These are phyloP conservation scores for Lentinus brumalis DNA, from an alignment of 768 basidiomycete species.

Conservation along the genomic window DNA sequence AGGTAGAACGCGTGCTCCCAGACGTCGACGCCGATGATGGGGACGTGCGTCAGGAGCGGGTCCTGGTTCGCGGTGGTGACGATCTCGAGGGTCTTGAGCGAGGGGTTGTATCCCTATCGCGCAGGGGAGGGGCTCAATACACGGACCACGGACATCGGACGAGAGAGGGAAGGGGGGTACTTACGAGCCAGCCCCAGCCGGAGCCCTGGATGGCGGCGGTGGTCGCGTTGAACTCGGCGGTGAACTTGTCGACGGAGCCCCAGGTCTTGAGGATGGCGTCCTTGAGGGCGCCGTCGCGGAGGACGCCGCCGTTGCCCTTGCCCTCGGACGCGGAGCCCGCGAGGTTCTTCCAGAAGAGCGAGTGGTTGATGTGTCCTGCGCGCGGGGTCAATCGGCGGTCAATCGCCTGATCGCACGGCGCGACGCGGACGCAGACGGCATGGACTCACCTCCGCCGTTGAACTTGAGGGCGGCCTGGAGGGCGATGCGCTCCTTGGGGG, in stretches of 20 bases:
- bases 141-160: neutral
- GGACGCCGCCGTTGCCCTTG: conserved; percentile 61
- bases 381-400: neutral
- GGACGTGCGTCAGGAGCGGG: conserved; percentile 73
- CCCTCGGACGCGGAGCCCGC: conserved; percentile 56
- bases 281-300: conserved; percentile 70
- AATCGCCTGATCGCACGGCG: neutral
- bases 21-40: conserved; percentile 90
- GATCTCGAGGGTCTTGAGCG: conserved; percentile 76
- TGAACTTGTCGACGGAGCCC: conserved; percentile 70
- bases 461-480: conserved; percentile 93
- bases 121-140: neutral
- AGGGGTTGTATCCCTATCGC: conserved; percentile 66
- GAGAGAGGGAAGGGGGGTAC: conserved; percentile 34
- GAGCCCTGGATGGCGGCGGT: conserved; percentile 90
- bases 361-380: conserved; percentile 89
- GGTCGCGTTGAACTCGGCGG: conserved; percentile 81
- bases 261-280: conserved; percentile 70
- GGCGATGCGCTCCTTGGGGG: conserved; percentile 80
- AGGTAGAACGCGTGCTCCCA: conserved; percentile 98
- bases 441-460: conserved; percentile 85
- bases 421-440: neutral
- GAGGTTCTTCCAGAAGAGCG: conserved; percentile 95
- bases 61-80: conserved; percentile 96
- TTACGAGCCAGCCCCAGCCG: conserved; percentile 95